Conservation (phyloP, 225 moss, liverwort and hornwort genomes). For the Climacium dendroides region DNA sequence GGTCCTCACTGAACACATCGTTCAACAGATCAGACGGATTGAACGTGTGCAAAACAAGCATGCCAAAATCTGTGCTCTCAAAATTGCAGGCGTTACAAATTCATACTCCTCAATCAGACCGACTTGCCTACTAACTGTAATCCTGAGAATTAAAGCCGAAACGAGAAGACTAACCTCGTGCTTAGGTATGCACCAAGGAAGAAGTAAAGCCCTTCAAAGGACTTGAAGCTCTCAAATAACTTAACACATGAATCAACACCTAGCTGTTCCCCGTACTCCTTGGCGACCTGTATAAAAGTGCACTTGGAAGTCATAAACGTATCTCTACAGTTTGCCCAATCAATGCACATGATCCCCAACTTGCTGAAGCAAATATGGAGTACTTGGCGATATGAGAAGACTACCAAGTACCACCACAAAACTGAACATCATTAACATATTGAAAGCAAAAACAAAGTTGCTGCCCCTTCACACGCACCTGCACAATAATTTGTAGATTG, state of each 20-base stretch:
- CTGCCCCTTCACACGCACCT: conserved; percentile 31
- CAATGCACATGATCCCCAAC: not conserved
- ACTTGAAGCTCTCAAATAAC: conserved; percentile 96
- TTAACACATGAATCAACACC: conserved; percentile 91
- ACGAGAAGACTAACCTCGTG: conserved; percentile 41
- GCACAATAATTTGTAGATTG: conserved; percentile 94
- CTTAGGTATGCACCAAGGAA: conserved; percentile 91
- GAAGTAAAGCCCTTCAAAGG: conserved; percentile 95
- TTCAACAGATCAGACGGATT: not conserved
- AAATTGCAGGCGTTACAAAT: not conserved
- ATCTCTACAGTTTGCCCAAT: not conserved
- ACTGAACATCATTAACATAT: not conserved
- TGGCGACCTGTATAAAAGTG: conserved; percentile 60
- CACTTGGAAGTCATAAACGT: not conserved
- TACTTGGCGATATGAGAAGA: not conserved
- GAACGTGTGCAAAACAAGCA: not conserved
- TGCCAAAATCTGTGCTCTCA: not conserved
- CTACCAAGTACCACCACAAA: not conserved
- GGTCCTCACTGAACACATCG: conserved; percentile 72
- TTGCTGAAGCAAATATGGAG: not conserved
- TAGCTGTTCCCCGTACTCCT: conserved; percentile 96
- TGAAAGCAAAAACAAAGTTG: not conserved
- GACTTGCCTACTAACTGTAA: not conserved
- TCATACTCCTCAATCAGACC: not conserved
- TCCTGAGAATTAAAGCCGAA: not conserved